Conservation (phyloP, 2,329 filamentous ascomycete species). For the Rugonectria rugulosa region DNA sequence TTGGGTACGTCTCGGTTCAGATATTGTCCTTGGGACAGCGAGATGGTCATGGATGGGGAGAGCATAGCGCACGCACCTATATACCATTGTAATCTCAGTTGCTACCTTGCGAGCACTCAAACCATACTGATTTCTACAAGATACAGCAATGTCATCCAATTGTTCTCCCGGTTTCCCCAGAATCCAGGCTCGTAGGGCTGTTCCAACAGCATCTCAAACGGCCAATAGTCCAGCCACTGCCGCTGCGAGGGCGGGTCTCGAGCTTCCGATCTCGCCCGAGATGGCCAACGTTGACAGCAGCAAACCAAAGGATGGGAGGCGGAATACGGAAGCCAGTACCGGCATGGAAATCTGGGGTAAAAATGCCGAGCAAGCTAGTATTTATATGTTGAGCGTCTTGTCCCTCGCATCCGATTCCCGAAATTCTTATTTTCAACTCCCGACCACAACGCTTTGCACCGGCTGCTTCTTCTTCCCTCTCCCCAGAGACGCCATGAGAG, state of each 20-base stretch:
- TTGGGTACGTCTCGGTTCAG: too few relatives aligned
- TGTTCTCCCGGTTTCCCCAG: not conserved
- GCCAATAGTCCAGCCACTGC: conserved; percentile 11
- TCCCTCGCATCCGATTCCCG: not conserved
- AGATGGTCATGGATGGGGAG: too few relatives aligned
- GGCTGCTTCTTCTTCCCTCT: not conserved
- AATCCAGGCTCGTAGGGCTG: not conserved
- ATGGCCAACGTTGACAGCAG: too few relatives aligned
- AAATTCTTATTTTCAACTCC: not conserved
- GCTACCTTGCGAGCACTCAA: not conserved
- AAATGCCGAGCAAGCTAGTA: not conserved
- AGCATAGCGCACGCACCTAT: too few relatives aligned
- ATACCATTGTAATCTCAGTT: not conserved
- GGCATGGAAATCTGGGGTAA: not conserved
- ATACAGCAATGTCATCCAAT: not conserved
- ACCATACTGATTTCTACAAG: not conserved
- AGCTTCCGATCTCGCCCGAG: not conserved
- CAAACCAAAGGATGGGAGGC: not conserved
- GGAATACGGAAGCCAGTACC: not conserved
- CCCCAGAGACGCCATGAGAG: not conserved
- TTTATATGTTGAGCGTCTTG: not conserved
- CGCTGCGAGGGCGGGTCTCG: conserved; percentile 2
- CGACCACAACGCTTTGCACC: not conserved
- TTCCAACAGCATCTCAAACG: not conserved
- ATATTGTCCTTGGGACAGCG: not conserved